Evolutionary conservation across 2,329 filamentous ascomycete genomes (phyloP), one percentile per base, ranked within the genome.

Genomic region (Colletotrichum noveboracense): DNA sequence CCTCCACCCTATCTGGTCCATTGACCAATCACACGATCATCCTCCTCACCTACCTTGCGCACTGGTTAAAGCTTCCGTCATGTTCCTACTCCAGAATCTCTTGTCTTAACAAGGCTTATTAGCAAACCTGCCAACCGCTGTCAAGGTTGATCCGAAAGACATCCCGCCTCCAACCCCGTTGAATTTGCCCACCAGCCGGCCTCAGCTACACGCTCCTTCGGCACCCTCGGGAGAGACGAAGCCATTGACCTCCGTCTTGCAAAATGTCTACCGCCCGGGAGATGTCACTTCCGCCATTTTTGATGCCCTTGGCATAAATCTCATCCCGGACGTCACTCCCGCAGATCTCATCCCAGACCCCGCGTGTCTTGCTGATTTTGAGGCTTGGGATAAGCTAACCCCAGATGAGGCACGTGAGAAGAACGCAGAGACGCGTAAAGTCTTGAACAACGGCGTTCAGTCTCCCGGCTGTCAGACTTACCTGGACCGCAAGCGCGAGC

Each of bases 401-500:
- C 76, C 85, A 10, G 90, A 92, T 32, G 86, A 90, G 77, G 89
- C 88, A 72, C 85, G 85, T 55, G 84, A 87, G 43, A 83, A 82
- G 77, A 90, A 91, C 73, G 83, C 87, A 55, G 83, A 85, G 48
- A 90, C 90, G 24, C 86, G 87, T 21, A 84, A 78, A 32, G 86
- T 84, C 6, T 82, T 93, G 62, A 88, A 85, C 78, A 92, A 89
- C 70, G 89, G 89, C 28, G 88, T 86, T 70, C 79, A 86, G 24
- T 91, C 90, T 2, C 91, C 92, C 2, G 91, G 91, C 48, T 89
- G 89, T 66, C 87, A 89, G 70, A 87, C 88, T 55, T 93, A 92
- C 77, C 80, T 90, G 12, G 92, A 93, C 76, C 89, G 91, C 68
- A 87, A 87, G 78, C 87, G 86, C 48, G 91, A 93, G 83, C 86